phyloP scores from a whole-genome alignment of 257 asterid species.

The Solanum clarkiae region DNA sequence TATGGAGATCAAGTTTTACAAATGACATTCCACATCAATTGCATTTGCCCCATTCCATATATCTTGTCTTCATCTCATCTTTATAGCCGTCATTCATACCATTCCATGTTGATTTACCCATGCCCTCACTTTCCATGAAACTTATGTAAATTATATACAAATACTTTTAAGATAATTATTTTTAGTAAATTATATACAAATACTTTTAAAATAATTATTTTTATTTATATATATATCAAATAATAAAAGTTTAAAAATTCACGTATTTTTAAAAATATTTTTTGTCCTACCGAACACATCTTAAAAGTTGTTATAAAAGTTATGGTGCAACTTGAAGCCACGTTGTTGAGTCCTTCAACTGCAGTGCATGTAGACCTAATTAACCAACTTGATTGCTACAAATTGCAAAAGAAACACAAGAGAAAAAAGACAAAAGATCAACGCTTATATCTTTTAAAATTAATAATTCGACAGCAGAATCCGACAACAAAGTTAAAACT shows the following conservation, averaged over 20 bases:
- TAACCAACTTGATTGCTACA: neutral
- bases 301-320: neutral
- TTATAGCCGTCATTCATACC: no score
- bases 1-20: no score
- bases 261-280: neutral
- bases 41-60: no score
- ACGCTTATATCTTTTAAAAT: neutral
- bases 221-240: no score
- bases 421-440: neutral
- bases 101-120: no score
- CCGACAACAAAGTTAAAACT: neutral
- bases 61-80: no score
- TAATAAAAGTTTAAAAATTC: neutral
- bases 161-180: no score
- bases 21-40: no score
- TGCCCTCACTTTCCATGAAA: no score
- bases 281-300: neutral
- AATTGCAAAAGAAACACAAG: neutral
- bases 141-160: no score
- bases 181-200: no score
- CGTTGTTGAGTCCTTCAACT: neutral
- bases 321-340: neutral
- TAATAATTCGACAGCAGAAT: neutral
- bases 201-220: no score
- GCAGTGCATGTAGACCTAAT: neutral